Evolutionary conservation across 2,329 filamentous ascomycete species (phyloP), one percentile per base, ranked within the genome.

Genomic region (Neospermospora avenae): DNA sequence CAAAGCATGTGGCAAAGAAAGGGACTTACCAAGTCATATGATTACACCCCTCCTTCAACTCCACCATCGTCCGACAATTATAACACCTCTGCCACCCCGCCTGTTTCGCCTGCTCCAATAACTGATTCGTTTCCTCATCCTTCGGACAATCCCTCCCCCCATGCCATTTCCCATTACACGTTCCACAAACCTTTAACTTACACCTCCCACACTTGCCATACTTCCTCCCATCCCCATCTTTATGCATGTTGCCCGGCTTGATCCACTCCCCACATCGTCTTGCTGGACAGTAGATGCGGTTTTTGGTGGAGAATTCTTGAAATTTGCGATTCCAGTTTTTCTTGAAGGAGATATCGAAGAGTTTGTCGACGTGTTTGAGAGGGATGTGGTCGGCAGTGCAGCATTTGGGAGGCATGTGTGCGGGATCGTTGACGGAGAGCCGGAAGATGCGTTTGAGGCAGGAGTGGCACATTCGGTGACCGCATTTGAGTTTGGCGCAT

Each of bases 391-490:
- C 84, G 20, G 81, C 70, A 3, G 84, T 88, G 74, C 91, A 96
- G 74, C 91, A 96, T 71, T 81, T 84, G 0, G 92, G 92, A 18
- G 92, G 91, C 90, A 96, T 96, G 66, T 91, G 86, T 62, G 86
- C 82, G 1, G 89, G 86, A 71, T 96, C 90, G 44, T 81, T 86
- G 63, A 93, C 79, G 11, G 91, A 95, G 62, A 91, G 80, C 57
- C 81, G 84, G 75, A 96, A 96, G 59, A 85, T 81, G 53, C 85
- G 84, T 73, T 85, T 88, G 42, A 96, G 78, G 73, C 92, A 96
- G 7, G 80, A 73, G 65, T 89, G 81, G 74, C 92, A 96, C 88
- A 93, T 92, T 63, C 85, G 84, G 74, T 96, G 91, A 2, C 85
- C 85, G 72, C 92, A 96, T 66, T 84, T 82, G 37, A 96, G 82